phyloP scores from a whole-genome alignment of 805 yeast genomes.

The Lipomyces chichibuensis region DNA sequence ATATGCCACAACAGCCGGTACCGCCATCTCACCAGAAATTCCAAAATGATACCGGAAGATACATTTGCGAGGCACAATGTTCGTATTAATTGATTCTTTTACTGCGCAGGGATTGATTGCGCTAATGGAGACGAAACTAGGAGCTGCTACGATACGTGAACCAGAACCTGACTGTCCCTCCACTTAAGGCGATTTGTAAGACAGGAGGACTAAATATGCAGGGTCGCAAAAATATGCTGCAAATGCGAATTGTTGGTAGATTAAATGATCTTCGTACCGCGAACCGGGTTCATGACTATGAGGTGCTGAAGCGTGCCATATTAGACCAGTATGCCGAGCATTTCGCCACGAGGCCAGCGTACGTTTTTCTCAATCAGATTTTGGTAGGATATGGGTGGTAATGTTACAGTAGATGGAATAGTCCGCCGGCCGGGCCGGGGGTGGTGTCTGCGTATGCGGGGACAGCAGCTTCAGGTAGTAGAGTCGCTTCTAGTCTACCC shows the following conservation, averaged over 20 bases:
- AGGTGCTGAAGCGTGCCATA: constrained; percentile 8
- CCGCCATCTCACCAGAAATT: neutral
- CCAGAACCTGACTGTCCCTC: constrained; percentile 39
- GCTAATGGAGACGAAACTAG: constrained; percentile 6
- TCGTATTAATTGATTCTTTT: neutral
- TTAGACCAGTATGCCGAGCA: constrained; percentile 14
- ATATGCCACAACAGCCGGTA: neutral
- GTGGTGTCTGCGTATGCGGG: neutral
- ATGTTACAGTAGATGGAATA: neutral
- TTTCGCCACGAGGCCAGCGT: constrained; percentile 16
- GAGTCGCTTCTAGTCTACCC: neutral
- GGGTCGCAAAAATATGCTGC: constrained; percentile 67
- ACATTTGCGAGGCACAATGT: constrained; percentile 18
- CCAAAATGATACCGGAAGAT: constrained; percentile 11
- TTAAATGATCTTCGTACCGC: constrained; percentile 39
- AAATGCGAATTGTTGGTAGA: constrained; percentile 56
- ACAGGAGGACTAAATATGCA: constrained; percentile 50
- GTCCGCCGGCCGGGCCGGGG: neutral
- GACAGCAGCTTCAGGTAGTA: neutral
- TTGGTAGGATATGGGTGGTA: neutral
- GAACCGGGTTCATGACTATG: constrained; percentile 11
- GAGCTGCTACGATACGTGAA: constrained; percentile 29
- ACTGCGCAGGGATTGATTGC: neutral
- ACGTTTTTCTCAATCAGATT: neutral
- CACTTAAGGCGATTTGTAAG: constrained; percentile 41